phyloP scores from a whole-genome alignment of 345 rosid genomes.

The Pelargonium nanum region DNA sequence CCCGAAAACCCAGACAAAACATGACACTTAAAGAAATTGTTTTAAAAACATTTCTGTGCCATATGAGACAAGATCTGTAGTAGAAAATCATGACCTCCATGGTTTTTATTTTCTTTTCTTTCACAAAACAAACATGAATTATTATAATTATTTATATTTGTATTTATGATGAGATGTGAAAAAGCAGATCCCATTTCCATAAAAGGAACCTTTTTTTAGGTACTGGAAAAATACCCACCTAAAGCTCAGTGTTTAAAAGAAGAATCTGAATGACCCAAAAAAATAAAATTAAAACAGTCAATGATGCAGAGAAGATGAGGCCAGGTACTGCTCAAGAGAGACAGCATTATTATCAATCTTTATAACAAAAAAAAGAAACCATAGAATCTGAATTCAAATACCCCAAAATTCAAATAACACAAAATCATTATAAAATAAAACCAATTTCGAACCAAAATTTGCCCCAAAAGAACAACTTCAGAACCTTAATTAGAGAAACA shows the following conservation, averaged over 20 bases:
- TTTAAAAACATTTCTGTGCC: slow-evolving; percentile 17
- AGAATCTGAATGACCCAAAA: slow-evolving; percentile 18
- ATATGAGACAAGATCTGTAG: slow-evolving; percentile 32
- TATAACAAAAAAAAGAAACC: slow-evolving; percentile 1
- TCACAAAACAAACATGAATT: slow-evolving; percentile 11
- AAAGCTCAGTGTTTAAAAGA: slow-evolving; percentile 32
- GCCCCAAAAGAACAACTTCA: not conserved
- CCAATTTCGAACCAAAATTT: not conserved
- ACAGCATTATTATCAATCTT: slow-evolving; percentile 16
- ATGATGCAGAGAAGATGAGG: slow-evolving; percentile 34
- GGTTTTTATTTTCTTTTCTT: slow-evolving; percentile 17
- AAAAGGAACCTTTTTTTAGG: slow-evolving; percentile 42
- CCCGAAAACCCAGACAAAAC: not conserved
- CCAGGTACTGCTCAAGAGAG: not conserved
- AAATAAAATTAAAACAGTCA: slow-evolving; percentile 17
- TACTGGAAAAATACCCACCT: slow-evolving; percentile 34
- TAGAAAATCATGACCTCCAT: slow-evolving; percentile 33
- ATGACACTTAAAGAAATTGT: not conserved
- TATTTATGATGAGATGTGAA: slow-evolving; percentile 30
- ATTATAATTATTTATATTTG: slow-evolving; percentile 7
- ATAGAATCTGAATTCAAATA: not conserved
- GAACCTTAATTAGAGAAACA: no score
- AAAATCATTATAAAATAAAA: no score
- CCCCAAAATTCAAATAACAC: not conserved
- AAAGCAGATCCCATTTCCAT: slow-evolving; percentile 56